Evolutionary conservation across 2,329 filamentous ascomycete species (phyloP).

Genomic region (Paraphaeosphaeria sporulosa): DNA sequence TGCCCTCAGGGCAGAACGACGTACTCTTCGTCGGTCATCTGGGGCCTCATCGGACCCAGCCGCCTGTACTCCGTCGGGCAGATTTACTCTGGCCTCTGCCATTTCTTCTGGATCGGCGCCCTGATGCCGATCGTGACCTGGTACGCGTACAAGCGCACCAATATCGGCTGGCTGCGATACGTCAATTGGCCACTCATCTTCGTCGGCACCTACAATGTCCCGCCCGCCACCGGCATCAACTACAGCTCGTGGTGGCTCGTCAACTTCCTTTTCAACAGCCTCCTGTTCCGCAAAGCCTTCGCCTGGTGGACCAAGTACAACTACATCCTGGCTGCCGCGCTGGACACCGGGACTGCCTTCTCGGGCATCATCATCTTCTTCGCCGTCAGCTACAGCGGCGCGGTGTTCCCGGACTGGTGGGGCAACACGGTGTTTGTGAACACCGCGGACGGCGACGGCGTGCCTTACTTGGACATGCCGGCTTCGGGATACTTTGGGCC

Average conservation of each 20-base stretch:
- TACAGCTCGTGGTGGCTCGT: constrained; percentile 88
- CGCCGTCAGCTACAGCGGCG: constrained; percentile 59
- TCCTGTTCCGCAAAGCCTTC: constrained; percentile 71
- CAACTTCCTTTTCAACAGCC: constrained; percentile 83
- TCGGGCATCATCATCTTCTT: constrained; percentile 87
- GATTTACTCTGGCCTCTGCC: constrained; percentile 35
- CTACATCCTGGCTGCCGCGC: constrained; percentile 83
- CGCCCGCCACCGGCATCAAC: constrained; percentile 81
- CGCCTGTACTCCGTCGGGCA: constrained; percentile 6
- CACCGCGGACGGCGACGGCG: constrained; percentile 3
- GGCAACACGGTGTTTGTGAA: constrained; percentile 27
- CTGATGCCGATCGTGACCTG: constrained; percentile 9
- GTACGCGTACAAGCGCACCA: constrained; percentile 10
- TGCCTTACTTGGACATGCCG: neutral
- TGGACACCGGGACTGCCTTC: constrained; percentile 84
- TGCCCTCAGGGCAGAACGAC: constrained; percentile 87
- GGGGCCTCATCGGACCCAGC: constrained; percentile 83
- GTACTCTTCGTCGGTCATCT: constrained; percentile 89
- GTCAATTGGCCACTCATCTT: constrained; percentile 9
- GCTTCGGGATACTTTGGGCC: constrained; percentile 1
- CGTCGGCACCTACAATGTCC: constrained; percentile 53
- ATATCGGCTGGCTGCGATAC: constrained; percentile 3
- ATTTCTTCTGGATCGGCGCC: constrained; percentile 80
- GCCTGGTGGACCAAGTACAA: constrained; percentile 93
- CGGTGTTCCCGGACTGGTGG: constrained; percentile 78